Evolutionary conservation across 2,329 filamentous ascomycete species (phyloP).

Genomic region (Chaetomium strumarium): DNA sequence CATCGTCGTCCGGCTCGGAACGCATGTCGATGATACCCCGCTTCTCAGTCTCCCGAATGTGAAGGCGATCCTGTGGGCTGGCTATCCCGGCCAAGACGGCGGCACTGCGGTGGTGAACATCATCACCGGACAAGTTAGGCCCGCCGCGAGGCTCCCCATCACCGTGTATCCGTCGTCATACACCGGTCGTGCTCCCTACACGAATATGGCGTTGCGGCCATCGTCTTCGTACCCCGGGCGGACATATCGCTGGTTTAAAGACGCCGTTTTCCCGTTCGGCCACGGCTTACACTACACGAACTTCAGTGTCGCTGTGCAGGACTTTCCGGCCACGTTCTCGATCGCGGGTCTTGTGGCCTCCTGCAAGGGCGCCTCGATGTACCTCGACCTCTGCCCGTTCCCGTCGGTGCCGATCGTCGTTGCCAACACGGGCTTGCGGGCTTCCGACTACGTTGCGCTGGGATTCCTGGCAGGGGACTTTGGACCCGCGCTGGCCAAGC

Average conservation of each 20-base stretch:
- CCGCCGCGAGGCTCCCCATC: slow-evolving; percentile 50
- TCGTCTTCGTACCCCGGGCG: slow-evolving; percentile 43
- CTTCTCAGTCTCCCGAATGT: slow-evolving; percentile 43
- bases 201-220: slow-evolving; percentile 44
- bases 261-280: slow-evolving; percentile 49
- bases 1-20: slow-evolving; percentile 43
- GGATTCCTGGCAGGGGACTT: neutral
- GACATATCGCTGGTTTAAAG: slow-evolving; percentile 54
- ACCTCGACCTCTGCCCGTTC: neutral
- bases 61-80: slow-evolving; percentile 49
- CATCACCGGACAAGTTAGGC: slow-evolving; percentile 40
- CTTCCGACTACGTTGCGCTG: neutral
- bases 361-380: neutral
- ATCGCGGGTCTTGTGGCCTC: neutral
- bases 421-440: neutral
- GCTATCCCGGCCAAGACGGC: slow-evolving; percentile 55
- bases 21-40: slow-evolving; percentile 45
- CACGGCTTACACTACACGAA: slow-evolving; percentile 54
- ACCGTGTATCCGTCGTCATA: slow-evolving; percentile 53
- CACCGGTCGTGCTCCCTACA: slow-evolving; percentile 44
- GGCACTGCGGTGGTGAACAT: slow-evolving; percentile 50
- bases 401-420: neutral
- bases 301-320: slow-evolving; percentile 24
- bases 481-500: neutral
- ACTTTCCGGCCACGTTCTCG: slow-evolving; percentile 12